Conservation (phyloP, 1,284 basidiomycete species). For the Heterobasidion occidentale region DNA sequence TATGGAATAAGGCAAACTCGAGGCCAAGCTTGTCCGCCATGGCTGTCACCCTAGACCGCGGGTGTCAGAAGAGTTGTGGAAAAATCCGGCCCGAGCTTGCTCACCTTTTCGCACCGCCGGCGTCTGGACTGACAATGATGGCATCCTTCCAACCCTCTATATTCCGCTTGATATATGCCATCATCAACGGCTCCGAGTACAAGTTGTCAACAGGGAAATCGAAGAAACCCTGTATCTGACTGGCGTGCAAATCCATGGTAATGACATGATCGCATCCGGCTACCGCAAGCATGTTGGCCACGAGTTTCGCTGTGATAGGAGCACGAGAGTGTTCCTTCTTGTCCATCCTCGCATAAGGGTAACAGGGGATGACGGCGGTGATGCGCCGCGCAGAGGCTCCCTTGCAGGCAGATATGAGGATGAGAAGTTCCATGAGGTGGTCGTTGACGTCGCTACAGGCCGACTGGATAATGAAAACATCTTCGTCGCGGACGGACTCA, state of each 20-base stretch:
- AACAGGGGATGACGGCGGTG: constrained; percentile 97
- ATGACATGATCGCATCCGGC: constrained; percentile 99
- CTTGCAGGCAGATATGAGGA: constrained; percentile 92
- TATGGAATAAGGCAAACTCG: constrained; percentile 96
- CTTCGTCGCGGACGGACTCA: constrained; percentile 95
- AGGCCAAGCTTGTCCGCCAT: constrained; percentile 94
- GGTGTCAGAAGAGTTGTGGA: neutral
- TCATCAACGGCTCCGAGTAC: constrained; percentile 84
- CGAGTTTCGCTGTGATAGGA: constrained; percentile 97
- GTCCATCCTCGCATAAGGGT: constrained; percentile 95
- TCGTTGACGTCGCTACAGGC: constrained; percentile 76
- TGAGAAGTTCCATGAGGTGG: constrained; percentile 87
- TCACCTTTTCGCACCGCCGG: constrained; percentile 95
- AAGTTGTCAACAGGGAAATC: constrained; percentile 98
- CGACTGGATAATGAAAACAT: constrained; percentile 94
- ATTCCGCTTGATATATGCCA: constrained; percentile 83
- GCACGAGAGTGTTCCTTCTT: constrained; percentile 97
- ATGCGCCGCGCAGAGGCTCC: constrained; percentile 94
- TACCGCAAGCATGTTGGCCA: constrained; percentile 94
- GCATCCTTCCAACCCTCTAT: constrained; percentile 84
- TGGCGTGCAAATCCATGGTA: constrained; percentile 97
- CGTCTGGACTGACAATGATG: constrained; percentile 96
- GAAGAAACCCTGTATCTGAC: constrained; percentile 99
- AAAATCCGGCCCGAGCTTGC: constrained; percentile 18
- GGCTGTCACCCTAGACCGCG: constrained; percentile 67